phyloP scores from a whole-genome alignment of 1,284 basidiomycete genomes.

The Austroboletus niveus region DNA sequence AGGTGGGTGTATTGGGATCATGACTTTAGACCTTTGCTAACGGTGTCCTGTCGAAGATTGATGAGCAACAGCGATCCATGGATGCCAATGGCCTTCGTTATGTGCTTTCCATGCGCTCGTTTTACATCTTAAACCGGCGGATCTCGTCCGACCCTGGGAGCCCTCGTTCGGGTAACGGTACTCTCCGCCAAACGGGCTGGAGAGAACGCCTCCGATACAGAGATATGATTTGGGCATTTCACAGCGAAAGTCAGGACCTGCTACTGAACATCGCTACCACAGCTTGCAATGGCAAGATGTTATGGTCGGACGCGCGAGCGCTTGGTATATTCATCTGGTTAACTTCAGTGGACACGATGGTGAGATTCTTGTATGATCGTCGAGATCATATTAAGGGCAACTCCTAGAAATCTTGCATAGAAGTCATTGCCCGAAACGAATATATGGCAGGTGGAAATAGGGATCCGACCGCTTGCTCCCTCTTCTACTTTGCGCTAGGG shows the following conservation, averaged over 20 bases:
- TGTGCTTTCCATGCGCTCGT: constrained; percentile 83
- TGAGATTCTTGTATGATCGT: constrained; percentile 38
- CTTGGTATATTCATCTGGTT: constrained; percentile 91
- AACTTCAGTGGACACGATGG: constrained; percentile 72
- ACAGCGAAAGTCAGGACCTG: constrained; percentile 89
- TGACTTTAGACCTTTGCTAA: constrained; percentile 1
- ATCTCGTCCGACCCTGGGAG: constrained; percentile 46
- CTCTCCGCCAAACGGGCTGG: constrained; percentile 46
- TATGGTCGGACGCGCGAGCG: constrained; percentile 84
- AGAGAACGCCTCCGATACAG: constrained; percentile 80
- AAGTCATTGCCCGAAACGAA: constrained; percentile 89
- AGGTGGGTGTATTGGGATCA: constrained; percentile 47
- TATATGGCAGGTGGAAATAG: constrained; percentile 84
- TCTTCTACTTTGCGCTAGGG: constrained; percentile 94
- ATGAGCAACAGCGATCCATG: constrained; percentile 81
- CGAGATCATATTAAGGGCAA: constrained; percentile 2
- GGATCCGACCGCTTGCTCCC: constrained; percentile 86
- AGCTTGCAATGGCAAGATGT: constrained; percentile 80
- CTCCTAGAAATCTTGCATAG: constrained; percentile 73
- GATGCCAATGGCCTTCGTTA: constrained; percentile 90
- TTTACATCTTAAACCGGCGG: constrained; percentile 73
- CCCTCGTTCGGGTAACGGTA: constrained; percentile 38
- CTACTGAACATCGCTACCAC: constrained; percentile 69
- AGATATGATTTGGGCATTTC: constrained; percentile 94
- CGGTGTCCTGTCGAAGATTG: constrained; percentile 51